Percentiles rank a stretch among this genome's conserved stretches.
These are phyloP conservation scores for Chamaenerion angustifolium DNA, from an alignment of 345 rosid genomes.

Conservation along the genomic window DNA sequence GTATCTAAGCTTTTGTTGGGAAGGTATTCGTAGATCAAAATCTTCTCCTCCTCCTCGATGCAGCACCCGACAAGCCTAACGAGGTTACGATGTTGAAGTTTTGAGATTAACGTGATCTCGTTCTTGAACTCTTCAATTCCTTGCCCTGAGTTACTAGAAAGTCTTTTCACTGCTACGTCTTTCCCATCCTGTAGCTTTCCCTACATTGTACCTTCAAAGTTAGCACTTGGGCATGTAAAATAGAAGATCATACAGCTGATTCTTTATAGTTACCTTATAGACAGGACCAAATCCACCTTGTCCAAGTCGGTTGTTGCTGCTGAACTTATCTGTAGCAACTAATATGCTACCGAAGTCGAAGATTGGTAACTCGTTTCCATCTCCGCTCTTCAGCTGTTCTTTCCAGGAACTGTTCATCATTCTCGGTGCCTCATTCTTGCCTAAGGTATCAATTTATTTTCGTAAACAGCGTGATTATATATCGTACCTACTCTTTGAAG, in stretches of 20 bases:
- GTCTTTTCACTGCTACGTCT: conserved; percentile 51
- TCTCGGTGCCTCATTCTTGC: neutral
- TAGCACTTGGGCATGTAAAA: conserved; percentile 8
- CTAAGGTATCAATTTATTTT: neutral
- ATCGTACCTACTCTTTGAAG: neutral
- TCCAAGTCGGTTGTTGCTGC: conserved; percentile 5
- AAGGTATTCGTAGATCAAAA: conserved; percentile 40
- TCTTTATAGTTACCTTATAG: conserved; percentile 5
- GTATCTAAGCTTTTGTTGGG: conserved; percentile 19
- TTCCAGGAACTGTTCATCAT: neutral
- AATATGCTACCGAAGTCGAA: conserved; percentile 1
- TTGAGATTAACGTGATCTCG: conserved; percentile 41
- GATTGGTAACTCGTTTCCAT: neutral
- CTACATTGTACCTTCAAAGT: conserved; percentile 11
- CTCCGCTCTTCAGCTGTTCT: conserved; percentile 4
- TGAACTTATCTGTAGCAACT: conserved; percentile 5
- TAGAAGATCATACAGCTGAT: neutral
- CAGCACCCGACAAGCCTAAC: conserved; percentile 51
- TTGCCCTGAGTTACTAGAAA: conserved; percentile 43
- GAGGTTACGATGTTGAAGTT: conserved; percentile 51
- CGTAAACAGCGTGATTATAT: neutral
- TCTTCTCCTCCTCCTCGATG: conserved; percentile 36
- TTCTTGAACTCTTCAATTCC: conserved; percentile 45
- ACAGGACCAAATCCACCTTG: conserved; percentile 11
- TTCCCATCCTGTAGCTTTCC: conserved; percentile 29